Conservation (phyloP, 2,329 filamentous ascomycete genomes). For the Colletotrichum sidae region DNA sequence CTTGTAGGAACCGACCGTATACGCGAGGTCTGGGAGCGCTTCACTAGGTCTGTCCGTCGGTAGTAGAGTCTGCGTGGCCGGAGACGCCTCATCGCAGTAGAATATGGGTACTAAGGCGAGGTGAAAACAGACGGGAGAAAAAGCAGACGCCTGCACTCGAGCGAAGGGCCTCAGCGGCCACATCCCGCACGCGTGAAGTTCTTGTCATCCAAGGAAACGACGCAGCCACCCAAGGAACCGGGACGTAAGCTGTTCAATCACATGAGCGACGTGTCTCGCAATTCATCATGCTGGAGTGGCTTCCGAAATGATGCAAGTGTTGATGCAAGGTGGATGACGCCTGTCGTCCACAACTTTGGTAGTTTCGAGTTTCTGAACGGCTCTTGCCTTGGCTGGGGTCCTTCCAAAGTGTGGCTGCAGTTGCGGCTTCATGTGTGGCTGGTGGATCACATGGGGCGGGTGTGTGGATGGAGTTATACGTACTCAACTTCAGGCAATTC, state of each 20-base stretch:
- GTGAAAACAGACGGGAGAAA: conserved; percentile 16
- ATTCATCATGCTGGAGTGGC: too few relatives aligned
- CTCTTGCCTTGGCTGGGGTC: too few relatives aligned
- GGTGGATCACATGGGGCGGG: conserved; percentile 3
- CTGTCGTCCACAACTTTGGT: too few relatives aligned
- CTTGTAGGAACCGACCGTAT: neutral
- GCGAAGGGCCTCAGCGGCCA: conserved; percentile 11
- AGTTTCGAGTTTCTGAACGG: too few relatives aligned
- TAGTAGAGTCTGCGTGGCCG: conserved; percentile 25
- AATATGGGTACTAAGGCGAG: conserved; percentile 17
- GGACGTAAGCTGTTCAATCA: too few relatives aligned
- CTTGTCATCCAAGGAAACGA: conserved; percentile 18
- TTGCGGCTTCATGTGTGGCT: conserved; percentile 14
- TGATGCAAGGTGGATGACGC: too few relatives aligned
- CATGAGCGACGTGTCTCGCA: neutral
- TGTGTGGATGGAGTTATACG: conserved; percentile 12
- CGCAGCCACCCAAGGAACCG: too few relatives aligned
- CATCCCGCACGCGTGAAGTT: conserved; percentile 10
- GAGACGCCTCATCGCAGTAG: conserved; percentile 7
- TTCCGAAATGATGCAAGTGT: too few relatives aligned
- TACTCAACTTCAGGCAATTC: conserved; percentile 1
- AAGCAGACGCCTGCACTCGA: conserved; percentile 16
- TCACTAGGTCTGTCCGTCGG: conserved; percentile 1
- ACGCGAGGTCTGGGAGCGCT: conserved; percentile 14
- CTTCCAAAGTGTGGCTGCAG: too few relatives aligned